Evolutionary conservation across 768 basidiomycete genomes (phyloP).

Genomic region (Boletus eberwhitei): DNA sequence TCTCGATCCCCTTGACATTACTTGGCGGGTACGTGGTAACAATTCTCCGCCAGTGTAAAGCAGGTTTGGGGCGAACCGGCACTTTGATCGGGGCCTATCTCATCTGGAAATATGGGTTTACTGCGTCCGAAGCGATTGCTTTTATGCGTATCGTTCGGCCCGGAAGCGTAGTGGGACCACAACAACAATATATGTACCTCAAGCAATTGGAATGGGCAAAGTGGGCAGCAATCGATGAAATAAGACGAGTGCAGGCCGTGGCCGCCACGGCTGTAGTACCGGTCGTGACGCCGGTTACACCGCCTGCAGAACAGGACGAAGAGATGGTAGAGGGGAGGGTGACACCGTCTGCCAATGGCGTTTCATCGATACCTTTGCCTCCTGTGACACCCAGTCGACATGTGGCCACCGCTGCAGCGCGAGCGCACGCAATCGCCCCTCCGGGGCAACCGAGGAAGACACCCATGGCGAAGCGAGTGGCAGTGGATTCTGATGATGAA

Average conservation of each 20-base stretch:
- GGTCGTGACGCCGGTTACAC: conserved; percentile 71
- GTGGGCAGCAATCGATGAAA: conserved; percentile 87
- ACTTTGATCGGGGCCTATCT: conserved; percentile 97
- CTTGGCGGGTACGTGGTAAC: conserved; percentile 20
- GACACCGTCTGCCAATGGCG: conserved; percentile 26
- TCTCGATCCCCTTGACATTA: conserved; percentile 8
- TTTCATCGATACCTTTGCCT: conserved; percentile 39
- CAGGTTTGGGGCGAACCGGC: conserved; percentile 93
- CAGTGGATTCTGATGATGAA: conserved; percentile 67
- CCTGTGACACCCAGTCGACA: conserved; percentile 83
- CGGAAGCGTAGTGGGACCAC: conserved; percentile 88
- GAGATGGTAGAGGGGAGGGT: conserved; percentile 46
- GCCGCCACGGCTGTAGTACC: conserved; percentile 38
- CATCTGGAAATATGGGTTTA: conserved; percentile 98
- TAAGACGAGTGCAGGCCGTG: conserved; percentile 46
- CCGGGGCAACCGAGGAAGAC: conserved; percentile 89
- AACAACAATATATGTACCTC: conserved; percentile 93
- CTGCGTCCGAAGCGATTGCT: conserved; percentile 91
- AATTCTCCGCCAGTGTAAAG: conserved; percentile 70
- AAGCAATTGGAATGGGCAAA: conserved; percentile 93
- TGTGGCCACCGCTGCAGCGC: conserved; percentile 64
- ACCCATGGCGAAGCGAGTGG: conserved; percentile 68
- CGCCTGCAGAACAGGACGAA: conserved; percentile 74
- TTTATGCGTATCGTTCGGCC: conserved; percentile 98
- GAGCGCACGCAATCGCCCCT: conserved; percentile 67